These are phyloP conservation scores for Rhizodiscina lignyota DNA, from an alignment of 495 filamentous ascomycete species.

Conservation along the genomic window DNA sequence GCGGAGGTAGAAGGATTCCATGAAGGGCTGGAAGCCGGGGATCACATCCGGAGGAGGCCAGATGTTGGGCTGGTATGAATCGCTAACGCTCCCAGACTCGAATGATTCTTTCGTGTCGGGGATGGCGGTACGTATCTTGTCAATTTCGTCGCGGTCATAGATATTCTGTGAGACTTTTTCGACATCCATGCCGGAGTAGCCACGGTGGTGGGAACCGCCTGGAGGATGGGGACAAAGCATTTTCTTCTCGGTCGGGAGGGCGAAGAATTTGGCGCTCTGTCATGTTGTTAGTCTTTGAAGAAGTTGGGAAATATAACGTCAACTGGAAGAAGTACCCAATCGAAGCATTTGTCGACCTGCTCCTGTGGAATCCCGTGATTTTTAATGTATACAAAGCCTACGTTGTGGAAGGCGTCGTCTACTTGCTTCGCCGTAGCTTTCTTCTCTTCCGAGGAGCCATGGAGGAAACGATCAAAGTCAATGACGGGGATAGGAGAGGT, in stretches of 20 bases:
- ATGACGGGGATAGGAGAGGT: slow-evolving; percentile 11
- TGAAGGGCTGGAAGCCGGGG: slow-evolving; percentile 43
- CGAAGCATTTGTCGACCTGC: slow-evolving; percentile 12
- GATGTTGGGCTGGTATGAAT: slow-evolving; percentile 41
- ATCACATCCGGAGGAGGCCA: slow-evolving; percentile 42
- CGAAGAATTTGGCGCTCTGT: slow-evolving; percentile 6
- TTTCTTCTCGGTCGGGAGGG: slow-evolving; percentile 3
- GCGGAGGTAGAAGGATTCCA: slow-evolving; percentile 30
- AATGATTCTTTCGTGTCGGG: slow-evolving; percentile 43
- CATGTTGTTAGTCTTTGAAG: background rate
- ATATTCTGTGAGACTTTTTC: slow-evolving; percentile 49
- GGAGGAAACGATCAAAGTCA: slow-evolving; percentile 8
- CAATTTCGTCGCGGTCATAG: background rate
- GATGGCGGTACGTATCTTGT: slow-evolving; percentile 19
- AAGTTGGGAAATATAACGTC: background rate
- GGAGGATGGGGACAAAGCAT: slow-evolving; percentile 40
- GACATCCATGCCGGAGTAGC: slow-evolving; percentile 47
- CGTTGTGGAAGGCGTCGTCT: slow-evolving; percentile 9
- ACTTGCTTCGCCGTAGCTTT: slow-evolving; percentile 5
- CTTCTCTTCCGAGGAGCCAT: slow-evolving; percentile 6
- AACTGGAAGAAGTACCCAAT: slow-evolving; percentile 5
- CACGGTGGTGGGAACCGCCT: slow-evolving; percentile 38
- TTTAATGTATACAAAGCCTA: slow-evolving; percentile 13
- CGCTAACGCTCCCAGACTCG: slow-evolving; percentile 45
- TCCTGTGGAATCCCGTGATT: slow-evolving; percentile 10